Percentiles rank a stretch among this genome's conserved stretches.
Evolutionary conservation across 768 basidiomycete species (phyloP).

Genomic region (Lactarius hengduanensis): DNA sequence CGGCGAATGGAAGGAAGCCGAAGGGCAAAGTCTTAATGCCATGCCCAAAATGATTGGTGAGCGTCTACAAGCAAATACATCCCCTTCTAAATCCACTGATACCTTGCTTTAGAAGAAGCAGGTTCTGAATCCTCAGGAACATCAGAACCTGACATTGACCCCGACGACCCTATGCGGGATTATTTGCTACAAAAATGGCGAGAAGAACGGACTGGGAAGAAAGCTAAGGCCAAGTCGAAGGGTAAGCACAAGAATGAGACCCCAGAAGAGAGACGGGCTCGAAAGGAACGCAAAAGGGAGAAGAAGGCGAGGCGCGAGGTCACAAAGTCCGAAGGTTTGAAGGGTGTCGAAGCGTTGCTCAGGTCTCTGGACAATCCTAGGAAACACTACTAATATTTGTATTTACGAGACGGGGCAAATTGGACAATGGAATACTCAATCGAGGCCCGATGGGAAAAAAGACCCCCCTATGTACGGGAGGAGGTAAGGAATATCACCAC

Average conservation of each 20-base stretch:
- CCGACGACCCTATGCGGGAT: slow-evolving; percentile 97
- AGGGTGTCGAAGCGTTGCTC: slow-evolving; percentile 66
- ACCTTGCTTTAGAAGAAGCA: slow-evolving; percentile 45
- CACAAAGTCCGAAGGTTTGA: slow-evolving; percentile 58
- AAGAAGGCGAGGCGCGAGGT: slow-evolving; percentile 56
- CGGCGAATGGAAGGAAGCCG: slow-evolving; percentile 83
- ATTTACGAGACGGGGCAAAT: neutral
- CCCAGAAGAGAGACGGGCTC: slow-evolving; percentile 69
- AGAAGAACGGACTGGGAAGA: slow-evolving; percentile 63
- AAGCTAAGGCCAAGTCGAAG: slow-evolving; percentile 53
- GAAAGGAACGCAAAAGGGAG: slow-evolving; percentile 73
- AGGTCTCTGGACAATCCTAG: slow-evolving; percentile 43
- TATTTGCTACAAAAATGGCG: slow-evolving; percentile 76
- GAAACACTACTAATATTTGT: neutral
- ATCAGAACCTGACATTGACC: slow-evolving; percentile 72
- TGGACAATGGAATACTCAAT: neutral
- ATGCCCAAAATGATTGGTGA: slow-evolving; percentile 71
- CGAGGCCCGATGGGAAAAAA: too few species aligned
- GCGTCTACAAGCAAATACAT: slow-evolving; percentile 27
- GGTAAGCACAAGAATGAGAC: slow-evolving; percentile 70
- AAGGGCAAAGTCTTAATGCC: slow-evolving; percentile 86
- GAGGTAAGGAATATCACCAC: too few species aligned
- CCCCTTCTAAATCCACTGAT: neutral
- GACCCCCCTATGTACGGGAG: too few species aligned
- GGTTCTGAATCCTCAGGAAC: slow-evolving; percentile 66